Evolutionary conservation across 768 basidiomycete genomes (phyloP).

Genomic region (Tremella mesenterica): DNA sequence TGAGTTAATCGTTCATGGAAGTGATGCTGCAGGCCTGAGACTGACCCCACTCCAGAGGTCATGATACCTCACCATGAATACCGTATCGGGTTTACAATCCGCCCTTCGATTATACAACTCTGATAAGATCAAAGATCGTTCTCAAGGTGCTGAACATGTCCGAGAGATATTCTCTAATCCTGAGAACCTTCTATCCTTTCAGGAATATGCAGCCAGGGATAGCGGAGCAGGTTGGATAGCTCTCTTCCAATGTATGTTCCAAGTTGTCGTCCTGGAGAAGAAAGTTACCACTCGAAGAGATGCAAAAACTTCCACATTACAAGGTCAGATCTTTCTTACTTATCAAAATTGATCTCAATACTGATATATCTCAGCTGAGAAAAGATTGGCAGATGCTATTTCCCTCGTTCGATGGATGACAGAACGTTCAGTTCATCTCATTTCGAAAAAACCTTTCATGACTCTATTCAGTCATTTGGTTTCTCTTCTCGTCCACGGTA

Average conservation of each 20-base stretch:
- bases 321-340: slow-evolving; percentile 15
- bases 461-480: slow-evolving; percentile 59
- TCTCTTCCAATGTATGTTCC: slow-evolving; percentile 66
- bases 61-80: slow-evolving; percentile 13
- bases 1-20: not conserved
- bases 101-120: slow-evolving; percentile 30
- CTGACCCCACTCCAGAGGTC: too few species aligned
- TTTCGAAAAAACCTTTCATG: slow-evolving; percentile 54
- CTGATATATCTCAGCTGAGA: slow-evolving; percentile 45
- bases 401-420: slow-evolving; percentile 64
- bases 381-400: slow-evolving; percentile 59
- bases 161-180: slow-evolving; percentile 36
- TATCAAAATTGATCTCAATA: not conserved
- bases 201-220: slow-evolving; percentile 42
- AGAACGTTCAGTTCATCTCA: slow-evolving; percentile 54
- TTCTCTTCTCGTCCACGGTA: slow-evolving; percentile 53
- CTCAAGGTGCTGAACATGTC: slow-evolving; percentile 53
- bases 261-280: slow-evolving; percentile 58
- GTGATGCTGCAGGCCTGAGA: too few species aligned
- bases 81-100: slow-evolving; percentile 24
- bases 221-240: slow-evolving; percentile 52
- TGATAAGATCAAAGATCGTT: slow-evolving; percentile 61
- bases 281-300: slow-evolving; percentile 47
- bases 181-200: slow-evolving; percentile 51
- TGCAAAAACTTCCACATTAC: slow-evolving; percentile 11